Base-by-base conservation (phyloP, 2,329 filamentous ascomycete genomes). In the Fusarium dimerum region DNA sequence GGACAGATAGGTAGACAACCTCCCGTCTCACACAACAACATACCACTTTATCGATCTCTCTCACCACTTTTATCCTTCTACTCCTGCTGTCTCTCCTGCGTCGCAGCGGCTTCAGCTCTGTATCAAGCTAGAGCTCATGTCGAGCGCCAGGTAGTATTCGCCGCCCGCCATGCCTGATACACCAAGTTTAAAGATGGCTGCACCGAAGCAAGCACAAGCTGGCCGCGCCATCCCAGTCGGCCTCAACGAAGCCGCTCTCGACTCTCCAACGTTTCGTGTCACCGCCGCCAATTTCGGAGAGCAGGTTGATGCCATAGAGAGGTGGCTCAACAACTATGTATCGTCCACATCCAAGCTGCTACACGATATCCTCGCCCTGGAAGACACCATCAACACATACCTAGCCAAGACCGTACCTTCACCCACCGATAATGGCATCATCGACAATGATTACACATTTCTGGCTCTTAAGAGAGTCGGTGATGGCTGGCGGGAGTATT, bases 381-480 rank as follows among this genome's bases (percentile, higher is more conserved):
- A 99, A 68, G 84, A 87, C 50, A 82, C 88, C 10, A 86, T 97
- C 64, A 89, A 89, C 69, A 78, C 77, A 49, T 94, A 94, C 68
- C 78, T 97, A 16, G 77, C 84, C 54, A 87, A 89, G 60, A 87
- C 90, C 30, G 82, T 87, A n/a, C 90, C 90, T 26, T 82, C 86
- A 50, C 79, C 92, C 50, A 90, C 89, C 54, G 92, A 97, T 15
- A 36, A 36, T 71, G 88, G 89, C 48, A 83, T 93, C 48, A 80
- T 99, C 67, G 94, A 99, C 69, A 92, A 96, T 74, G 94, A 99
- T 74, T 97, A 97, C 71, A 94, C 92, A 0, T 79, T 96, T 44
- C 78, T 96, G 55, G 92, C 92, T 15, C 83, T 97, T 71, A 90
- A 89, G 71, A 83, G 89, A 51, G 89, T 92, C 67, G 88, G 87